A percentile compares a stretch with the other conserved stretches of the same genome.
Evolutionary conservation across 768 basidiomycete species (phyloP).

Genomic region (Phanerochaete carnosa): DNA sequence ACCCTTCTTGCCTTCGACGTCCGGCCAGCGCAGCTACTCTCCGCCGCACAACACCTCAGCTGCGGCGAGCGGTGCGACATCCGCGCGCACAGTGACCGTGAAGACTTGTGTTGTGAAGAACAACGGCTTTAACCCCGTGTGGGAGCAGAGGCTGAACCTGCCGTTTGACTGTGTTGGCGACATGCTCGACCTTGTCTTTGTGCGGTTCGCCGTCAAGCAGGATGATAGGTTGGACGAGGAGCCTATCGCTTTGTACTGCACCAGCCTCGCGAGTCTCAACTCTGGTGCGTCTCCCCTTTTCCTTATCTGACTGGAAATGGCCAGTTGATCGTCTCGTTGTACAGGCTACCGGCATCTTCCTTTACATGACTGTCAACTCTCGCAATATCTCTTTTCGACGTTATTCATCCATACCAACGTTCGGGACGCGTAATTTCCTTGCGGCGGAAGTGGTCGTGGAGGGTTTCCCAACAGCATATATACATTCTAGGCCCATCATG

Average conservation of each 20-base stretch:
- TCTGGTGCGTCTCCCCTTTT: slow-evolving; percentile 49
- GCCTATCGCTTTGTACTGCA: slow-evolving; percentile 72
- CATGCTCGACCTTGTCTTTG: slow-evolving; percentile 83
- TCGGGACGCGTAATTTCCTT: slow-evolving; percentile 24
- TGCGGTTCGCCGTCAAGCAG: slow-evolving; percentile 73
- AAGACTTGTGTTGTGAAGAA: slow-evolving; percentile 69
- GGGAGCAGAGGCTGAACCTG: slow-evolving; percentile 67
- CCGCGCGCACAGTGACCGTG: slow-evolving; percentile 45
- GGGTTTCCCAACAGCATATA: background rate
- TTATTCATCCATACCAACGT: slow-evolving; percentile 74
- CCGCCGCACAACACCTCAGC: slow-evolving; percentile 13
- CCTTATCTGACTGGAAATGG: slow-evolving; percentile 25
- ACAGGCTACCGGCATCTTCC: slow-evolving; percentile 89
- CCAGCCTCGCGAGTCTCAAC: slow-evolving; percentile 66
- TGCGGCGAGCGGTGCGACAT: slow-evolving; percentile 24
- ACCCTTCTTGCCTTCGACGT: slow-evolving; percentile 23
- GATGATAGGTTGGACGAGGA: slow-evolving; percentile 59
- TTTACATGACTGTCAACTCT: slow-evolving; percentile 81
- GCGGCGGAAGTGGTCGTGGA: too few species aligned
- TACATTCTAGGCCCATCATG: background rate
- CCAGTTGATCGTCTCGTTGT: slow-evolving; percentile 23
- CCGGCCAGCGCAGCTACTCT: slow-evolving; percentile 11
- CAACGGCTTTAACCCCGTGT: slow-evolving; percentile 92
- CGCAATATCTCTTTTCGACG: slow-evolving; percentile 91
- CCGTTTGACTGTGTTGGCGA: slow-evolving; percentile 75